Evolutionary conservation across 2,329 filamentous ascomycete genomes (phyloP), one percentile per base, ranked within the genome.

Genomic region (Ophiosphaerella korrae): DNA sequence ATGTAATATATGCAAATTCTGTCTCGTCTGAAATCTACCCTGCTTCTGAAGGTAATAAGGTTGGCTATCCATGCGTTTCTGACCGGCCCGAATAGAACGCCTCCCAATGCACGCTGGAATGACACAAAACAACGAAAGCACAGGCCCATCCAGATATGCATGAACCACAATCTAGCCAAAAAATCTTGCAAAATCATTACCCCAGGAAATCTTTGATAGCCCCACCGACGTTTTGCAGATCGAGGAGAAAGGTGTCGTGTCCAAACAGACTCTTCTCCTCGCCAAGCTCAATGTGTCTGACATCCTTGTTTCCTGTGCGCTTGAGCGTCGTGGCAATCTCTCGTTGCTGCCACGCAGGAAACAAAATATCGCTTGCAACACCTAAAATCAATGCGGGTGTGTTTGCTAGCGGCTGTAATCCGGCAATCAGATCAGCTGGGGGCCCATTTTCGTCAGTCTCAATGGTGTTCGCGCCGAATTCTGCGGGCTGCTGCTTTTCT

Each of bases 341-440:
- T 45, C 90, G 85, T 78, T 99, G 94, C 77, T 99, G 94, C 93
- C 94, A 99, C 0, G 94, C 92, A 0, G 94, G 94, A 76, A 99
- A 99, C 32, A 99, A 78, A 42, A 97, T 97, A 70, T 99, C 94
- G 64, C 91, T 97, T 0, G 91, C 90, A 3, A 97, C 94, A 31
- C 94, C 94, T 78, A 99, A 87, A 9, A 99, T 90, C 18, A 99
- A 80, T 1, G 90, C 88, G 0, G 91, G 90, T 42, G 88, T 93
- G 54, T 92, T 82, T 46, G 87, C 84, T 45, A 97, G 74, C 0
- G 84, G 77, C 3, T 83, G 77, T 16, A 99, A 78, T 0, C 94
- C 94, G 0, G 80, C 79, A 32, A 97, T 82, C 0, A 99, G 79
- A 72, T 99, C 94, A 43, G 83, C 80, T 0, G 93, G 91, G 0